Evolutionary conservation across 2,329 filamentous ascomycete species (phyloP), one percentile per base, ranked within the genome.

Genomic region (Pyrenophora seminiperda): DNA sequence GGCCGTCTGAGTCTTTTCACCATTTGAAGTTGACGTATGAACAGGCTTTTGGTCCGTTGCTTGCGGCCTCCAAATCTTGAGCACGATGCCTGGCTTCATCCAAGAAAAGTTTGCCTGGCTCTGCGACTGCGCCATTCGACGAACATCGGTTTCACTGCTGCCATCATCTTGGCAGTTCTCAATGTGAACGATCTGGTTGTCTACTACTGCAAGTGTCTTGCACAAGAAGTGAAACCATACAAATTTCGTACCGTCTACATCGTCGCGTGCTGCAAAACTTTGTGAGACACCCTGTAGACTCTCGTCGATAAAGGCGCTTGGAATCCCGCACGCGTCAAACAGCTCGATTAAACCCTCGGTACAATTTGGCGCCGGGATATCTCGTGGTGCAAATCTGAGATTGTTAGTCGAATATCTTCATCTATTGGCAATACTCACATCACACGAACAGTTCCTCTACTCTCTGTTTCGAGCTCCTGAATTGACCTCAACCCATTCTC

Each of bases 181-280:
- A 17, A 34, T 11, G 1, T 57, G 58, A 3, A 59, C 47, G 14
- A 55, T 59, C 7, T 42, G 43, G 5, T 48, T 41, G 5, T 54
- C 30, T 2, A 41, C n/a, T 3, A 58, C 18, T n/a, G 42, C 47
- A 11, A 68, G 34, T 17, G 60, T 56, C 22, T 68, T 68, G 22
- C 56, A 61, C n/a, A 71, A 53, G 22, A 67, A 59, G 37, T 71
- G 67, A 22, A 70, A 68, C 65, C 66, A 70, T 1, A 61, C 45
- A 18, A 55, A 60, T 5, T 40, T 41, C 4, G 58, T 61, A 4
- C 54, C 57, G 33, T 62, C 47, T 1, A 47, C 43, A 20, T 63
- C 58, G 27, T 43, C 56, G 14, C 52, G 54, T 9, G 48, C 53
- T n/a, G 64, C 63, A 37, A 70, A 70, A 0, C 66, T 68, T 17